Conservation (phyloP, 1,284 basidiomycete species). For the Papiliotrema fonsecae region DNA sequence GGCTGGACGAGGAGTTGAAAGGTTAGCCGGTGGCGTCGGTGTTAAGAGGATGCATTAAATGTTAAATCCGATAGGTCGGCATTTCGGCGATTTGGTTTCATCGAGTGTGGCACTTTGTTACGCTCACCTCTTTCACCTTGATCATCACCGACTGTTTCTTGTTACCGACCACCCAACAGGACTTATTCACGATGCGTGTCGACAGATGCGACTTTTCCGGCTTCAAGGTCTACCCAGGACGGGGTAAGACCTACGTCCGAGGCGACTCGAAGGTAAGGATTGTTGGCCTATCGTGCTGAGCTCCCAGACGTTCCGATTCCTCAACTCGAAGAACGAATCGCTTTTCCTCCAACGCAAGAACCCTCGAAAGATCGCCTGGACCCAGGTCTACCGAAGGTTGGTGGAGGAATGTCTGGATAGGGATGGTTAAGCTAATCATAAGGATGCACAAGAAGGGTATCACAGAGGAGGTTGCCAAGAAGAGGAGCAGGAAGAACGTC, state of each 20-base stretch:
- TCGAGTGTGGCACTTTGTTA: conserved; percentile 1
- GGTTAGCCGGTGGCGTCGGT: neutral
- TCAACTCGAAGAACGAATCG: conserved; percentile 83
- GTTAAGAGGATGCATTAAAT: neutral
- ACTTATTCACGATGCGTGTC: conserved; percentile 65
- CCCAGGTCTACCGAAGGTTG: conserved; percentile 76
- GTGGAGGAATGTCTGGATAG: neutral
- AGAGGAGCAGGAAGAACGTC: conserved; percentile 92
- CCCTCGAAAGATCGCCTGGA: conserved; percentile 99
- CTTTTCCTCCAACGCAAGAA: conserved; percentile 99
- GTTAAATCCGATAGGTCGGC: neutral
- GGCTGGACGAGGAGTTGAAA: conserved; percentile 28
- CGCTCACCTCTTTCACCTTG: neutral
- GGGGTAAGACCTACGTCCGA: conserved; percentile 92
- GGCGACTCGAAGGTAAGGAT: conserved; percentile 84
- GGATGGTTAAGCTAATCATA: neutral
- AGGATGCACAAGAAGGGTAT: conserved; percentile 99
- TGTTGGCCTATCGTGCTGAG: conserved; percentile 1
- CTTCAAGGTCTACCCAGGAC: conserved; percentile 92
- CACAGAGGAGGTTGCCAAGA: conserved; percentile 98
- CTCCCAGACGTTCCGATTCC: conserved; percentile 82
- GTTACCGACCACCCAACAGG: neutral
- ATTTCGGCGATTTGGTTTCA: neutral
- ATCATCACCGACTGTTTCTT: neutral
- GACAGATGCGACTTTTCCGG: conserved; percentile 96